Conservation (phyloP, 2,329 filamentous ascomycete species). For the Thielaviopsis ethacetica region DNA sequence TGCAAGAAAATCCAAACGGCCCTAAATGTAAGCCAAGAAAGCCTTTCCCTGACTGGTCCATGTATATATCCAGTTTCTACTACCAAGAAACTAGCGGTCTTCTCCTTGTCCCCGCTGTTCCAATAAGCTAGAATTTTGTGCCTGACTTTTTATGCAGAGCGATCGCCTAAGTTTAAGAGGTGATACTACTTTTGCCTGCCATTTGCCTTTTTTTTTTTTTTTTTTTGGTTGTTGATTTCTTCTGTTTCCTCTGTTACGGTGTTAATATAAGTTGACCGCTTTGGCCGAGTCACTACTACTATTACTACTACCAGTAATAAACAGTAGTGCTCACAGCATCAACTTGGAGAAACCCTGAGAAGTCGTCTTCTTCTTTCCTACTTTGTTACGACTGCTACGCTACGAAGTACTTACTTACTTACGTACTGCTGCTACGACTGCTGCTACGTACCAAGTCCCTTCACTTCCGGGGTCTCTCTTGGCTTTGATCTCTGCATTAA, state of each 20-base stretch:
- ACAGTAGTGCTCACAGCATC: too few species aligned
- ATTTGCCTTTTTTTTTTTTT: neutral
- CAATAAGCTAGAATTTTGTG: neutral
- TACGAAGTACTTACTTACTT: too few species aligned
- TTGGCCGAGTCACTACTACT: neutral
- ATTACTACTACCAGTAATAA: neutral
- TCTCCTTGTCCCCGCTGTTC: neutral
- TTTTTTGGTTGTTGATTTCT: neutral
- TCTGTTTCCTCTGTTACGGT: neutral
- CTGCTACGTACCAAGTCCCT: too few species aligned
- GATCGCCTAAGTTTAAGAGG: neutral
- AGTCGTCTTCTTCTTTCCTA: too few species aligned
- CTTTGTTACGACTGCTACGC: too few species aligned
- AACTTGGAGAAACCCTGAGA: too few species aligned
- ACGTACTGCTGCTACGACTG: too few species aligned
- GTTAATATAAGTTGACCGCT: neutral
- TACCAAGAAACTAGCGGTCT: neutral
- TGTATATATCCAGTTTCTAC: neutral
- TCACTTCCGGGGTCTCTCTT: too few species aligned
- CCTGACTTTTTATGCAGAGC: neutral
- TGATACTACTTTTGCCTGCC: neutral
- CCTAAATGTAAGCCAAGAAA: neutral
- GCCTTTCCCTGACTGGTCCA: neutral
- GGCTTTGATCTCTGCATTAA: too few species aligned
- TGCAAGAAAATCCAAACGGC: neutral